Conservation (phyloP, 2,329 filamentous ascomycete genomes). For the Trichoderma endophyticum region DNA sequence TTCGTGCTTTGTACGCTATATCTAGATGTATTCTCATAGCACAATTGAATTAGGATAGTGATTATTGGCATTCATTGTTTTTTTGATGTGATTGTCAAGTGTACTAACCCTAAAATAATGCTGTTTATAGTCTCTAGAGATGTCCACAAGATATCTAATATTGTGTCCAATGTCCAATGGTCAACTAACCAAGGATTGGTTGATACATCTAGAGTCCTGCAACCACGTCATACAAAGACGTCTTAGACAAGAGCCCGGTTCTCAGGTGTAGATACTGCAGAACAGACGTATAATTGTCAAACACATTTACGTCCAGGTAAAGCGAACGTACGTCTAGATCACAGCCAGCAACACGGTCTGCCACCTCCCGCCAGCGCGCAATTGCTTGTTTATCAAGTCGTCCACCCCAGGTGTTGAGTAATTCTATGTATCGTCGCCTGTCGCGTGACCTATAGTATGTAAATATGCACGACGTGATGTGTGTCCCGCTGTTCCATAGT, state of each 20-base stretch:
- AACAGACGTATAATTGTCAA: neutral
- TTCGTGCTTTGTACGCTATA: neutral
- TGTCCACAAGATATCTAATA: too few relatives aligned
- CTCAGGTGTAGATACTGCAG: neutral
- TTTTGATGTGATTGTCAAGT: too few relatives aligned
- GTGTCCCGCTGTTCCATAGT: neutral
- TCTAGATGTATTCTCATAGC: neutral
- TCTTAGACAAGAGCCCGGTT: fast-evolving
- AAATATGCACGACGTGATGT: neutral
- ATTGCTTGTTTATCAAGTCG: neutral
- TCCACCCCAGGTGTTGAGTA: neutral
- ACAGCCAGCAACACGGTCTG: neutral
- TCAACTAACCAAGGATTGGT: too few relatives aligned
- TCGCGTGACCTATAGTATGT: neutral
- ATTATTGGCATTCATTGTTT: neutral
- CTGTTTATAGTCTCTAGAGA: too few relatives aligned
- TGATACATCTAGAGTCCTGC: neutral
- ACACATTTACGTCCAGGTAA: neutral
- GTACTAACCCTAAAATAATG: too few relatives aligned
- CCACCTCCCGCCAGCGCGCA: neutral
- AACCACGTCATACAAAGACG: neutral
- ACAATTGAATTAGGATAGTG: neutral
- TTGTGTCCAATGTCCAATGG: too few relatives aligned
- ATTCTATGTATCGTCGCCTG: neutral
- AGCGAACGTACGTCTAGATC: neutral